phyloP scores from a whole-genome alignment of 441 rosid genomes.

The Syzygium malaccense region DNA sequence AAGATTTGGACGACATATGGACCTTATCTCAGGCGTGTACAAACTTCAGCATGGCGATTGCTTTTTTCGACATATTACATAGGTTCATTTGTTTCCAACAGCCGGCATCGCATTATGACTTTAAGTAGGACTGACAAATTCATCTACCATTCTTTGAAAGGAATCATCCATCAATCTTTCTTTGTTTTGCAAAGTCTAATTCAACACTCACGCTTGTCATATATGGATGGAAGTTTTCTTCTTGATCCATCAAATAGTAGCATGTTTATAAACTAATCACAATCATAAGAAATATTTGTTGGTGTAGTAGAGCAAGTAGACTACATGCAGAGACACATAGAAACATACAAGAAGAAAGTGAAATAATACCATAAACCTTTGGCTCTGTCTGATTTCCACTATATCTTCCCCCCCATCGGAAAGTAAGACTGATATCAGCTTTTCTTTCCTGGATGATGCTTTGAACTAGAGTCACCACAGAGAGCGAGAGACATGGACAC shows the following conservation, averaged over 20 bases:
- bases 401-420: background rate
- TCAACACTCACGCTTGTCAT: background rate
- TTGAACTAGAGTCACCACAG: background rate
- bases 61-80: background rate
- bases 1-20: background rate
- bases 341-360: background rate
- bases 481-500: background rate
- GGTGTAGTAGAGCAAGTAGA: background rate
- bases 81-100: background rate
- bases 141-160: background rate
- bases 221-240: background rate
- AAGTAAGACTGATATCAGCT: background rate
- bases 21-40: background rate
- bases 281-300: background rate
- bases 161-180: background rate
- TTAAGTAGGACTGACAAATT: background rate
- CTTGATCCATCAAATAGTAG: background rate
- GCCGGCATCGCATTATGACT: background rate
- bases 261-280: background rate
- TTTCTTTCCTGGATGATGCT: background rate
- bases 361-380: background rate
- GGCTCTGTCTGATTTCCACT: background rate
- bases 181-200: background rate
- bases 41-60: background rate
- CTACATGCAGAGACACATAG: background rate